These are phyloP conservation scores for Spinacia oleracea DNA, from an alignment of 179 eudicot genomes.

Conservation along the genomic window DNA sequence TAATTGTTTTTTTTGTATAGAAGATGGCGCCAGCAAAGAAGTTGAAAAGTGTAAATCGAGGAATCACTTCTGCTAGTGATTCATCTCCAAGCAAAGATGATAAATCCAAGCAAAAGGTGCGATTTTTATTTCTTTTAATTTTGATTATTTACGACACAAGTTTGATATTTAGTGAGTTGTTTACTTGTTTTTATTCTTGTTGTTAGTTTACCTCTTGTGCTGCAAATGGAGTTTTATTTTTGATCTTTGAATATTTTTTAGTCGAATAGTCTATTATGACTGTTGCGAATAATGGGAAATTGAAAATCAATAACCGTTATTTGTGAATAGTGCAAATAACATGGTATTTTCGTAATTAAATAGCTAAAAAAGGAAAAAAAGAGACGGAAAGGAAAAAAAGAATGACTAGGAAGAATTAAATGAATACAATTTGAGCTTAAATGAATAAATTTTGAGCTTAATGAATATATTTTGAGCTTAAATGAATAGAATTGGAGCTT, in stretches of 20 bases:
- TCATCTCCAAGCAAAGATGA: conserved; percentile 33
- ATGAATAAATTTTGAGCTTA: no score
- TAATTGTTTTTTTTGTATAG: not conserved
- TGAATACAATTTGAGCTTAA: no score
- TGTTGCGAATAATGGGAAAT: not conserved
- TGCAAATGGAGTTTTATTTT: not conserved
- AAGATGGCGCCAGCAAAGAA: conserved; percentile 35
- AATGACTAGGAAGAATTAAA: no score
- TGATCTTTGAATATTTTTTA: not conserved
- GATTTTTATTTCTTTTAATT: not conserved
- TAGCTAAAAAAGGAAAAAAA: no score
- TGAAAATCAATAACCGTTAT: no score
- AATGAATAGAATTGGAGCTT: no score
- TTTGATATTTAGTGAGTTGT: not conserved
- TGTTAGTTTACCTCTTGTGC: not conserved
- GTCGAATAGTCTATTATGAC: not conserved
- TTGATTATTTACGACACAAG: not conserved
- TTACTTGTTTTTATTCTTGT: not conserved
- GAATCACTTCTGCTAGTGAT: conserved; percentile 23
- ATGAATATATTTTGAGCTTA: no score
- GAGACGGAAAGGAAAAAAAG: no score
- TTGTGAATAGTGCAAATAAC: no score
- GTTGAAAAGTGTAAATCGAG: conserved; percentile 28
- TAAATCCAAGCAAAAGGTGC: conserved; percentile 34
- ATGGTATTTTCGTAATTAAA: no score